phyloP scores from a whole-genome alignment of 2,329 filamentous ascomycete genomes.

The Cordyceps javanica region DNA sequence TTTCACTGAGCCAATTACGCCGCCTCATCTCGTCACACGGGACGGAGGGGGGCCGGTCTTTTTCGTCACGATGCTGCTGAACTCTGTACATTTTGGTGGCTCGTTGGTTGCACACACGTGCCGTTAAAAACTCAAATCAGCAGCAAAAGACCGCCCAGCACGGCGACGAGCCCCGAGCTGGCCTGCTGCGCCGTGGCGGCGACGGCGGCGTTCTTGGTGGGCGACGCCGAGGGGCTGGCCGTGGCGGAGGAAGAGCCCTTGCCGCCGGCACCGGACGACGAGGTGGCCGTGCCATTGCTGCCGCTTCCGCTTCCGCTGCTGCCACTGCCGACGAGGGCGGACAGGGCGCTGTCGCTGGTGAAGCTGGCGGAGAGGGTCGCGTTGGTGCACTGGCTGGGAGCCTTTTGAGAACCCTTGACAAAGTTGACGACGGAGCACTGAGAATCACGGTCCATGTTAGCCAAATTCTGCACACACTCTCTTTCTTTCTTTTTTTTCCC shows the following conservation, averaged over 20 bases:
- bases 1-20: no score
- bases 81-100: no score
- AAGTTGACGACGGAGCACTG: conserved; percentile 53
- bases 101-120: background rate
- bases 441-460: no score
- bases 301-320: background rate
- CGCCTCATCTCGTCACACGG: no score
- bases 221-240: background rate
- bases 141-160: background rate
- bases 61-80: no score
- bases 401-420: conserved; percentile 34
- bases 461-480: no score
- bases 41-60: no score
- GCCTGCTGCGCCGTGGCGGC: background rate
- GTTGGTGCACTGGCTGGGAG: conserved; percentile 31
- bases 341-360: conserved; percentile 27
- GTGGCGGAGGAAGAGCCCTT: background rate
- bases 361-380: conserved; percentile 27
- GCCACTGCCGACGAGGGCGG: conserved; percentile 25
- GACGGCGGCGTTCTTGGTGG: background rate
- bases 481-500: no score
- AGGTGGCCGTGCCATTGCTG: background rate
- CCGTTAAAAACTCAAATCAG: background rate
- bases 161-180: conserved; percentile 2
- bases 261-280: background rate